phyloP scores from a whole-genome alignment of 163 green algal species.

The Smithsoniella earleae region DNA sequence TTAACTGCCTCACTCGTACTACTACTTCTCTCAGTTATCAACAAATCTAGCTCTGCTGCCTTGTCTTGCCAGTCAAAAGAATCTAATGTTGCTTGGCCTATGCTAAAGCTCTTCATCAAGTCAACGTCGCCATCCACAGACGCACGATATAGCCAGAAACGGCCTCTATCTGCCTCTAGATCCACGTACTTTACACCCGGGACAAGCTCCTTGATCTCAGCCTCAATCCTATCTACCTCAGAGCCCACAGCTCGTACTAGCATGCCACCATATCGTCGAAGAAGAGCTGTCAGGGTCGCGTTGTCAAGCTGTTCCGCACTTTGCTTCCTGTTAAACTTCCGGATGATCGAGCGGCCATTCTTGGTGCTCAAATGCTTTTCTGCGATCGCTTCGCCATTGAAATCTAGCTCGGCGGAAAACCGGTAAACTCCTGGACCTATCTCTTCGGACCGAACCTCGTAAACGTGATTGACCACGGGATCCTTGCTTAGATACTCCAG shows the following conservation, averaged over 20 bases:
- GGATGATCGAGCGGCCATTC: not conserved
- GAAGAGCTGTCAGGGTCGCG: not conserved
- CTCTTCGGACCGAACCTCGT: conserved; percentile 85
- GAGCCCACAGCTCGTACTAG: conserved; percentile 69
- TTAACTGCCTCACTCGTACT: not conserved
- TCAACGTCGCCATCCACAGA: conserved; percentile 10
- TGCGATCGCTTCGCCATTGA: conserved; percentile 28
- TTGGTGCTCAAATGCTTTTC: conserved; percentile 4
- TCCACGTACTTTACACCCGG: conserved; percentile 69
- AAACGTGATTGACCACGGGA: conserved; percentile 50
- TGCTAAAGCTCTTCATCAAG: not conserved
- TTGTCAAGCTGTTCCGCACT: not conserved
- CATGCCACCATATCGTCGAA: conserved; percentile 44
- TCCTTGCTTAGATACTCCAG: conserved; percentile 32
- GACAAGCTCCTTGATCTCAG: conserved; percentile 53
- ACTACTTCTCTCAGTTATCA: not conserved
- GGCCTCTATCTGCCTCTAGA: conserved; percentile 65
- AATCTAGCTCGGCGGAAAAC: conserved; percentile 79
- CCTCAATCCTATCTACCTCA: conserved; percentile 83
- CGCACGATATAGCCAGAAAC: conserved; percentile 25
- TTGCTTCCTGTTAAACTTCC: conserved; percentile 10
- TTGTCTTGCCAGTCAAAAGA: not conserved
- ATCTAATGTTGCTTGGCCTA: not conserved
- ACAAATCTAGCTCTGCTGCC: not conserved
- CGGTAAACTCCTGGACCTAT: conserved; percentile 71